Evolutionary conservation across 768 basidiomycete genomes (phyloP).

Genomic region (Trametes sanguinea): DNA sequence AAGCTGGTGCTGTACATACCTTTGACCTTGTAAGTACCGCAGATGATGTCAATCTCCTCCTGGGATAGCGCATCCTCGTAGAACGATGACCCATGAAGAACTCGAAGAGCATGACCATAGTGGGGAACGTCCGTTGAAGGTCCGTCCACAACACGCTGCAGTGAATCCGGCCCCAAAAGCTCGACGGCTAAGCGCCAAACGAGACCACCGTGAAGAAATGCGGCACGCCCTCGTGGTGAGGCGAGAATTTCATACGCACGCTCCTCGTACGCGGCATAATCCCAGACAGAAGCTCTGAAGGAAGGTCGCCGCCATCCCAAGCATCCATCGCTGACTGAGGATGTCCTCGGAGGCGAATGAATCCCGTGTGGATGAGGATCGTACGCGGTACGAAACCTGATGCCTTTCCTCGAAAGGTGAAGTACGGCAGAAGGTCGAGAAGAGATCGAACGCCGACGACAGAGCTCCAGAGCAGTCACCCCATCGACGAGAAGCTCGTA

Average conservation of each 20-base stretch:
- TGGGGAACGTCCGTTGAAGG: background rate
- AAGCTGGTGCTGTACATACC: background rate
- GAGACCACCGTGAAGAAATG: constrained; percentile 7
- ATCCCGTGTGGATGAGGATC: background rate
- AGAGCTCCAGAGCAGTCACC: background rate
- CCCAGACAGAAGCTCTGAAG: background rate
- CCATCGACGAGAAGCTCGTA: constrained; percentile 3
- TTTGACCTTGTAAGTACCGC: constrained; percentile 4
- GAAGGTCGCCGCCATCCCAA: constrained; percentile 1
- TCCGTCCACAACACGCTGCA: background rate
- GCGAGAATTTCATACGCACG: background rate
- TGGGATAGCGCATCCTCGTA: constrained; percentile 5
- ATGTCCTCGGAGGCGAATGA: background rate
- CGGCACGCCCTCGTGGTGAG: constrained; percentile 1
- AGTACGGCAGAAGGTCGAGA: background rate
- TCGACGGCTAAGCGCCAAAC: constrained; percentile 10
- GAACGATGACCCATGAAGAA: background rate
- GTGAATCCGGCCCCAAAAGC: background rate
- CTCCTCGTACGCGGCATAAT: constrained; percentile 9
- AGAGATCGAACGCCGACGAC: background rate
- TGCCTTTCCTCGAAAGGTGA: background rate
- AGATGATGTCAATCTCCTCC: constrained; percentile 11
- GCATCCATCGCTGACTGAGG: background rate
- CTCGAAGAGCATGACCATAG: background rate
- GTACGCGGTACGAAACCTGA: background rate